Conservation (phyloP, 2,329 filamentous ascomycete species). For the Nemania abortiva region DNA sequence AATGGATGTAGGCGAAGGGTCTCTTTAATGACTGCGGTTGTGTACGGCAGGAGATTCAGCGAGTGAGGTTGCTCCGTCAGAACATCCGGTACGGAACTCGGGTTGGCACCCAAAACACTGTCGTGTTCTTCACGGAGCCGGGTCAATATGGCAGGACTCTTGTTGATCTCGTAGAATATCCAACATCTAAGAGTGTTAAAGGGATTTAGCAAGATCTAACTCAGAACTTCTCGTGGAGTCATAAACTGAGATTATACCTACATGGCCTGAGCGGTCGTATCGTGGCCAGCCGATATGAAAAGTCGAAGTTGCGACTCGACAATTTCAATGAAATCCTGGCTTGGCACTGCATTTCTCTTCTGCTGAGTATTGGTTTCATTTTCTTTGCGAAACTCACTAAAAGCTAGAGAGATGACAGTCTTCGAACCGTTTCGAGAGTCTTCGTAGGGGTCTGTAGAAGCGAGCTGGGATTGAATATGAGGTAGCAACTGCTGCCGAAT, state of each 20-base stretch:
- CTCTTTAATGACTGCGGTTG: conserved; percentile 67
- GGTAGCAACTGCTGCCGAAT: conserved; percentile 15
- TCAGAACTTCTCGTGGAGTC: neutral
- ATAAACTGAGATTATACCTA: neutral
- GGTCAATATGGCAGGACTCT: too few species aligned
- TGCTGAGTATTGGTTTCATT: neutral
- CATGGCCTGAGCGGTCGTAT: conserved; percentile 38
- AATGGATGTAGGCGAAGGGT: conserved; percentile 51
- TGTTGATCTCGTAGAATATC: conserved; percentile 39
- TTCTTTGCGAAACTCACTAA: neutral
- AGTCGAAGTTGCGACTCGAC: conserved; percentile 28
- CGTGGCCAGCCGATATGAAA: conserved; percentile 32
- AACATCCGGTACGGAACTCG: conserved; percentile 39
- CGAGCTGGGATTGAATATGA: conserved; percentile 1
- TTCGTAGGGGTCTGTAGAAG: neutral
- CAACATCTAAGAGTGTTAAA: conserved; percentile 28
- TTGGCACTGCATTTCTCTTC: neutral
- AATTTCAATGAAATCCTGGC: conserved; percentile 20
- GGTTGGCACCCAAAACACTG: too few species aligned
- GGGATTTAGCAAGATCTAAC: neutral
- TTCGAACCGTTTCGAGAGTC: neutral
- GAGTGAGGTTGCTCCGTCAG: conserved; percentile 56
- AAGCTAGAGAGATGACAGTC: conserved; percentile 22
- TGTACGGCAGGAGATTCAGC: conserved; percentile 64
- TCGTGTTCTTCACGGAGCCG: too few species aligned